Base-by-base conservation (phyloP, 805 yeast species). In the Isabelozyma heimii region DNA sequence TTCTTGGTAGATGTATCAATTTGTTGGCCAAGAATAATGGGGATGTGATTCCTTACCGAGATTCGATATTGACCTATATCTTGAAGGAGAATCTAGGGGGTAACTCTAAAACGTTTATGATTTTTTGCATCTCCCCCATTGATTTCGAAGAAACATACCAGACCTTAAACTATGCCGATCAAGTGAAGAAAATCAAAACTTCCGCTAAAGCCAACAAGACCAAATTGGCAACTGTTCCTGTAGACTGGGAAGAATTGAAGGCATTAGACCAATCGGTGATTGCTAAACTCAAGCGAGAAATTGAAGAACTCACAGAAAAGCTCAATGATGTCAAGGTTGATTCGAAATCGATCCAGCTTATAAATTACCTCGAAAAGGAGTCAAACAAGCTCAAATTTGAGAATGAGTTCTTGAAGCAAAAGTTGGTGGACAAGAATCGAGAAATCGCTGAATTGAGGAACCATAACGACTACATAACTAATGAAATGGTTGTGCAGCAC, bases 51-150 rank as follows among this genome's bases (percentile, higher is more conserved):
- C 92, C 92, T 0, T 86, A 84, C 57, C 72, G 96, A 52, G 96
- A 89, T 55, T 87, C 95, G 0, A 73, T 77, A 0, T 68, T 89
- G 47, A 89, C 96, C 0, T 85, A 91, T 81, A 68, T 89, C 2
- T 70, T 89, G 52, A 84, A 84, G 58, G 92, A 87, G 55, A 83
- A 82, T 50, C 68, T 89, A 37, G 90, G 94, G 1, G 97, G 97
- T 1, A 87, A 87, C 59, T 85, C 94, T n/a, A 87, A 86, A 59
- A 91, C 96, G 0, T 85, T 85, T 1, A 82, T 90, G 87, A 79
- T 90, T n/a, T 94, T 94, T 16, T 89, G 95, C 62, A 75, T 90
- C 0, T 83, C 95, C 0, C 95, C 96, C 0, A 74, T 82, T 14
- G 92, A 87, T 57, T 85, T 81, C 62, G 91, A 87, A 16, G 96